Percentiles rank a stretch among this genome's conserved stretches.
These are phyloP conservation scores for Tieghemostelium lacteum DNA, from an alignment of 78 protist genomes.

Conservation along the genomic window DNA sequence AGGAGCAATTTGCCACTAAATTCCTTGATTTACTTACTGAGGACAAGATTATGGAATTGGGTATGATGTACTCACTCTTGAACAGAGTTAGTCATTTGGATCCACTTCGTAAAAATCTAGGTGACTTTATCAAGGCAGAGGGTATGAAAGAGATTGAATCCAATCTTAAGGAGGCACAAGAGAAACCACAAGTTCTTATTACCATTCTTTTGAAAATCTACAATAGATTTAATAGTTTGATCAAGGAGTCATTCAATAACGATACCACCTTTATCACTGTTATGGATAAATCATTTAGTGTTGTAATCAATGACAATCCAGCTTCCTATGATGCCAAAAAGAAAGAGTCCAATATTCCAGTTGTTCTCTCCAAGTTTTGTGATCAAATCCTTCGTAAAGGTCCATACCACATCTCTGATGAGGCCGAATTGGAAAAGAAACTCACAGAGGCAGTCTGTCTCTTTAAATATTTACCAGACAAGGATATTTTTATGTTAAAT, in stretches of 20 bases:
- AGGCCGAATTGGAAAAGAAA: constrained; percentile 72
- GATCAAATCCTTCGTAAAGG: constrained; percentile 81
- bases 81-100: constrained; percentile 36
- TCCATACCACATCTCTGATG: constrained; percentile 77
- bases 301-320: constrained; percentile 65
- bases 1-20: constrained; percentile 71
- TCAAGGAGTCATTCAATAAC: constrained; percentile 30
- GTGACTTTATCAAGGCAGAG: constrained; percentile 59
- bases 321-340: constrained; percentile 62
- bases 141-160: constrained; percentile 76
- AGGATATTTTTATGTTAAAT: constrained; percentile 82
- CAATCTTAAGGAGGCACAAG: constrained; percentile 77
- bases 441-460: constrained; percentile 69
- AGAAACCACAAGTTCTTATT: constrained; percentile 77
- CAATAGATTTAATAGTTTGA: constrained; percentile 63
- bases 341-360: constrained; percentile 72
- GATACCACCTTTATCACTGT: constrained; percentile 62
- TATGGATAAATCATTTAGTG: constrained; percentile 70
- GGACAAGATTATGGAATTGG: constrained; percentile 40
- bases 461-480: constrained; percentile 81
- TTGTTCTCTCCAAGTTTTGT: constrained; percentile 75
- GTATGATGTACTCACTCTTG: constrained; percentile 79
- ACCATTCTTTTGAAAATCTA: constrained; percentile 40
- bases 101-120: constrained; percentile 31
- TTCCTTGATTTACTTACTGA: constrained; percentile 66